Evolutionary conservation across 441 rosid genomes (phyloP), one percentile per base, ranked within the genome.

Genomic region (Gossypium armourianum): DNA sequence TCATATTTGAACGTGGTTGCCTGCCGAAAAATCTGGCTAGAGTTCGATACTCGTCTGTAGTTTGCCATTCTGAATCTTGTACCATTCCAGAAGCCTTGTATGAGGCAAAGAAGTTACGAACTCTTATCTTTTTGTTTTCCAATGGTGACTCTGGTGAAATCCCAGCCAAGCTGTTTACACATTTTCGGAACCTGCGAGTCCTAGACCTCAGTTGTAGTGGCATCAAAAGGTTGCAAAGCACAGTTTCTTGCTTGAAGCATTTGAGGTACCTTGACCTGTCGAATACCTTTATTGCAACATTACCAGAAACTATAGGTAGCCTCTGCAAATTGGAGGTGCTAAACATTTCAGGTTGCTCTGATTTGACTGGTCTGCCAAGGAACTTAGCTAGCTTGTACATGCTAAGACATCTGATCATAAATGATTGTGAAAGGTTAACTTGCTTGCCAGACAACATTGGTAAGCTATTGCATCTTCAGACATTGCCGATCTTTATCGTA

Each of bases 251-350:
- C 66, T 74, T 78, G 59, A 45, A n/a, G 17, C 56, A 4, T 54
- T 53, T 71, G 57, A 66, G 69, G 43, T 55, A 61, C 47, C 76
- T 74, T n/a, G 55, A 71, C 62, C 47, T 78, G 2, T 74, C 78
- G 2, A 53, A 67, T 24, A 62, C 64, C 5, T 65, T 52, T 5
- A 47, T 74, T 0, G 64, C 32, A 29, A 52, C 0, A 4, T 62
- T 78, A 10, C 81, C 78, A 2, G 64, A 15, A 53, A 26, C 20
- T 5, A 32, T 74, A 9, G 4, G 67, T 13, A 21, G 50, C 4
- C 75, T 78, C n/a, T 2, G 1, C 6, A 21, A 69, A 15, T 62
- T 79, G 53, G 69, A 58, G 57, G 24, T 45, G 54, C n/a, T 79
- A 2, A 45, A 75, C 10, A 62, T 72, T 8, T 58, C 52, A 0